These are phyloP conservation scores for Carpinus viminea DNA, from an alignment of 306 rosid genomes.

Conservation along the genomic window DNA sequence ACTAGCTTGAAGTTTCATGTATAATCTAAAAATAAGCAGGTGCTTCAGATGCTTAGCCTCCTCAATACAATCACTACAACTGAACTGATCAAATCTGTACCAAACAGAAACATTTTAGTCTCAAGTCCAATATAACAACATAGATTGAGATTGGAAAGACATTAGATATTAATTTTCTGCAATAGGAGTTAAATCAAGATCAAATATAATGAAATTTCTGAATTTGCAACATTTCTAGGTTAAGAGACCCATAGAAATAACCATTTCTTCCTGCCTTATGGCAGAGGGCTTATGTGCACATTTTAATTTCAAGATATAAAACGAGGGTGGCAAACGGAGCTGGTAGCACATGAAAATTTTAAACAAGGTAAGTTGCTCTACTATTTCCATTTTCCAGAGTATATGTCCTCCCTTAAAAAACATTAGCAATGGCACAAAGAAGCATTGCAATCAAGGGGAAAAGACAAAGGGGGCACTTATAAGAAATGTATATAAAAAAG, in stretches of 20 bases:
- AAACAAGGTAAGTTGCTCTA: not conserved
- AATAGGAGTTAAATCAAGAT: not conserved
- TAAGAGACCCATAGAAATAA: not conserved
- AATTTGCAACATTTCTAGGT: not conserved
- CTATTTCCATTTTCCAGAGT: not conserved
- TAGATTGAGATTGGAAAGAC: constrained; percentile 22
- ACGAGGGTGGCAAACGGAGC: not conserved
- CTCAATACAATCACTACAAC: constrained; percentile 41
- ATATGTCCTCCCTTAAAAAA: not conserved
- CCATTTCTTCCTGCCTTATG: not conserved
- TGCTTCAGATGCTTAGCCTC: constrained; percentile 57
- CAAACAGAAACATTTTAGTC: constrained; percentile 12
- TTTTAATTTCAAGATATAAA: not conserved
- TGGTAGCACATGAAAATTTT: not conserved
- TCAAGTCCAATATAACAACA: constrained; percentile 17
- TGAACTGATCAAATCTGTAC: constrained; percentile 41
- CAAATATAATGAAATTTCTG: not conserved
- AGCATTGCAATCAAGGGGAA: not conserved
- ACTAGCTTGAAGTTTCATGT: constrained; percentile 48
- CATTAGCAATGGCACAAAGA: not conserved
- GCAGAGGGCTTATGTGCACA: not conserved
- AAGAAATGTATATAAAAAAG: too few relatives aligned
- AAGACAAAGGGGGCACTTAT: too few relatives aligned
- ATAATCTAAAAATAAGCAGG: constrained; percentile 41
- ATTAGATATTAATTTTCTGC: constrained; percentile 3